These are phyloP conservation scores for Morella rubra DNA, from an alignment of 306 rosid genomes.

Conservation along the genomic window DNA sequence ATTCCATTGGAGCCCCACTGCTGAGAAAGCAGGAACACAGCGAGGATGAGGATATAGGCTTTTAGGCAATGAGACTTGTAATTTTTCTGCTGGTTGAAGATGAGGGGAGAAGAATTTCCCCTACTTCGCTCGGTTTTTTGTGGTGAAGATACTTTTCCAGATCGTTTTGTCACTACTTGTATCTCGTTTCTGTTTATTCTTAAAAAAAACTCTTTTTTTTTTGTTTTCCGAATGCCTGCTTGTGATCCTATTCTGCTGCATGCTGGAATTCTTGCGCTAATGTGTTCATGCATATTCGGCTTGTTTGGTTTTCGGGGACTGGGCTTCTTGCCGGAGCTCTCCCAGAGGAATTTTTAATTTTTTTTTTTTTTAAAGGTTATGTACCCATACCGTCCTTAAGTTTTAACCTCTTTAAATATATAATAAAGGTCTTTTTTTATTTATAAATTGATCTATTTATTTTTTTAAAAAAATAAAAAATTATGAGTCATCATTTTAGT, in stretches of 20 bases:
- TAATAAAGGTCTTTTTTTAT: no score
- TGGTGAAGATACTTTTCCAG: slow-evolving; percentile 32
- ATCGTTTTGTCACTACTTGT: slow-evolving; percentile 30
- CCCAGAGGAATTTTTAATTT: no score
- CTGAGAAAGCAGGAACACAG: slow-evolving; percentile 21
- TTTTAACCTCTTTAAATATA: no score
- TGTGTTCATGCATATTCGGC: neutral
- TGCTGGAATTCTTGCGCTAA: neutral
- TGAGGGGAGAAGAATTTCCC: slow-evolving; percentile 30
- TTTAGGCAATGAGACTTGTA: slow-evolving; percentile 37
- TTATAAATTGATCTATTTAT: no score
- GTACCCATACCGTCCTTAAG: no score
- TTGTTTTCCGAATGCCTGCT: neutral
- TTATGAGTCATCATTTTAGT: no score
- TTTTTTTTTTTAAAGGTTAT: no score
- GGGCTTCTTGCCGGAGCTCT: no score
- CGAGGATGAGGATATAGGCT: slow-evolving; percentile 36
- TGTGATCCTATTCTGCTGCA: neutral
- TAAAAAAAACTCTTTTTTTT: neutral
- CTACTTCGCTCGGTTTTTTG: slow-evolving; percentile 40
- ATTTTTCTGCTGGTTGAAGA: slow-evolving; percentile 43
- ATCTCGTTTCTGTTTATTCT: slow-evolving; percentile 29
- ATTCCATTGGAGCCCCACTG: slow-evolving; percentile 13
- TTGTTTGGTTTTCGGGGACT: neutral
- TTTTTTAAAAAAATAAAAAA: no score